These are phyloP conservation scores for Pleurotus cornucopiae DNA, from an alignment of 768 basidiomycete genomes.

Conservation along the genomic window DNA sequence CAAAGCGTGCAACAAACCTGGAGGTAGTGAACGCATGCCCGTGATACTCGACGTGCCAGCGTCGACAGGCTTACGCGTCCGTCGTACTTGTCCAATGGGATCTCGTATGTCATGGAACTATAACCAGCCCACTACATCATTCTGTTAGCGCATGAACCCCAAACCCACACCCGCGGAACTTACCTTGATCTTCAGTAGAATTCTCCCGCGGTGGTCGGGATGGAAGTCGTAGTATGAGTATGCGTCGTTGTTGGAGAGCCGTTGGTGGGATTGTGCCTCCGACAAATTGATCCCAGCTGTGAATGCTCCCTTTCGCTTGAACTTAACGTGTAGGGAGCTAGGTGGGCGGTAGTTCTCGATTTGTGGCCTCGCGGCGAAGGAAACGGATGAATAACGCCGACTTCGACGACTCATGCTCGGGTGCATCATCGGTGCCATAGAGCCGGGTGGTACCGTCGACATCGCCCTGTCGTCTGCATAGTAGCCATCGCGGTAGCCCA, in stretches of 20 bases:
- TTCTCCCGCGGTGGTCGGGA: slow-evolving; percentile 54
- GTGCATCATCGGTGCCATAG: slow-evolving; percentile 28
- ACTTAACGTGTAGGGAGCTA: slow-evolving; percentile 55
- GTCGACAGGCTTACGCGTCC: slow-evolving; percentile 64
- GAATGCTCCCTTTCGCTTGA: slow-evolving; percentile 70
- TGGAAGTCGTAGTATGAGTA: slow-evolving; percentile 63
- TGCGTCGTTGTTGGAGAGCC: slow-evolving; percentile 58
- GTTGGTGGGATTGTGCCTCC: slow-evolving; percentile 63
- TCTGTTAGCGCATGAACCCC: background rate
- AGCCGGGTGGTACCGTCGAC: slow-evolving; percentile 27
- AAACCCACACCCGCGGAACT: slow-evolving; percentile 15
- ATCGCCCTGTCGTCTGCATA: slow-evolving; percentile 42
- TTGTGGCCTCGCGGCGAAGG: slow-evolving; percentile 34
- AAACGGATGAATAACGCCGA: slow-evolving; percentile 50
- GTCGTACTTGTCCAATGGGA: slow-evolving; percentile 65
- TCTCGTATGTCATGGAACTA: slow-evolving; percentile 66
- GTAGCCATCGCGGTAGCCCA: slow-evolving; percentile 44
- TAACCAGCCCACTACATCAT: slow-evolving; percentile 63
- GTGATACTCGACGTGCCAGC: slow-evolving; percentile 61
- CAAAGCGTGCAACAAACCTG: slow-evolving; percentile 40
- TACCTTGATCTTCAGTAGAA: slow-evolving; percentile 61
- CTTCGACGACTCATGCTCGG: slow-evolving; percentile 30
- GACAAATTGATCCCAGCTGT: slow-evolving; percentile 60
- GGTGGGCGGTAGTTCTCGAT: slow-evolving; percentile 43
- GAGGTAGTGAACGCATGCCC: slow-evolving; percentile 72